phyloP scores from a whole-genome alignment of 495 filamentous ascomycete species.

The Cercophora newfieldiana region DNA sequence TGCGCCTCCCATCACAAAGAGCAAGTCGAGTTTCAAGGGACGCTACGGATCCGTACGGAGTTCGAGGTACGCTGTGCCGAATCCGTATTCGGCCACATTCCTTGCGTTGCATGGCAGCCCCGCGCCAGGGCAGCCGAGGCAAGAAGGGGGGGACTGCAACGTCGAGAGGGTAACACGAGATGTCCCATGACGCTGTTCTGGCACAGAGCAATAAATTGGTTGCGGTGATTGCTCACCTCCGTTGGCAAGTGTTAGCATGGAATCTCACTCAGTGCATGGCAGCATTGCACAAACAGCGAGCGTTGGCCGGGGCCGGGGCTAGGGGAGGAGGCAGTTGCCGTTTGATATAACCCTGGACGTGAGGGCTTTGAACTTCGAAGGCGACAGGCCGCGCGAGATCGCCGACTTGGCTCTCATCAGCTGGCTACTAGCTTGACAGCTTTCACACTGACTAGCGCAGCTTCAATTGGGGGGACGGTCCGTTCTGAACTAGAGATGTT shows the following conservation, averaged over 20 bases:
- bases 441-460: background rate
- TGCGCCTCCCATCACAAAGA: background rate
- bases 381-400: slow-evolving; percentile 7
- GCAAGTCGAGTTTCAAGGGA: background rate
- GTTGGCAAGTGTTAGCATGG: background rate
- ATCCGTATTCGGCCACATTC: background rate
- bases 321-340: background rate
- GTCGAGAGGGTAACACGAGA: background rate
- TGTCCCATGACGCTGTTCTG: slow-evolving; percentile 1
- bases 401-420: background rate
- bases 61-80: background rate
- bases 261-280: too few relatives aligned
- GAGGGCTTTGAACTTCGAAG: background rate
- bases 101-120: background rate
- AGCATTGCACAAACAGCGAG: background rate
- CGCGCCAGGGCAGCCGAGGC: slow-evolving; percentile 2
- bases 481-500: background rate
- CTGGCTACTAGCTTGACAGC: background rate
- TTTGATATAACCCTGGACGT: background rate
- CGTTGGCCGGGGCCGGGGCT: background rate
- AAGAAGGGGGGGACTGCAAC: background rate
- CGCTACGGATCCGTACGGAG: background rate
- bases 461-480: slow-evolving; percentile 1
- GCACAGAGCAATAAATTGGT: background rate
- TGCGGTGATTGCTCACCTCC: background rate